Conservation (phyloP, 257 asterid species). For the Solanum virginianum region DNA sequence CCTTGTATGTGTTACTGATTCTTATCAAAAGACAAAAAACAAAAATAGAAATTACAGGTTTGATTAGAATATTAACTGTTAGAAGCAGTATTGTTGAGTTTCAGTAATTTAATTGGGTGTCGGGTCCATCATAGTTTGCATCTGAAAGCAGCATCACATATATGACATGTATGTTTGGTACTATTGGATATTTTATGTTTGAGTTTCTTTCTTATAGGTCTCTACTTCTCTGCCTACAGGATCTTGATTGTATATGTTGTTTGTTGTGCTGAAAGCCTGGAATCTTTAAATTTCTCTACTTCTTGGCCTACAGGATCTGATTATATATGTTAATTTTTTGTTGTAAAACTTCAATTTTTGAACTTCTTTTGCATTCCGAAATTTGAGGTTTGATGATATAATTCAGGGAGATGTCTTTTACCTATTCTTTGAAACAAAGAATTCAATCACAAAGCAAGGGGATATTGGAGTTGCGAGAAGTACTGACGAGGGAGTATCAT, state of each 20-base stretch:
- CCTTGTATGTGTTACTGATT: background rate
- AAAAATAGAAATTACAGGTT: background rate
- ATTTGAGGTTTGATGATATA: constrained; percentile 11
- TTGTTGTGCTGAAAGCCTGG: background rate
- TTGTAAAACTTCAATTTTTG: background rate
- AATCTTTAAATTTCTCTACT: background rate
- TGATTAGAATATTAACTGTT: background rate
- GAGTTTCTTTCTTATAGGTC: background rate
- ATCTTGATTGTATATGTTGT: background rate
- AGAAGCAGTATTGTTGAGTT: background rate
- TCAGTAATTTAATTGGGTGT: background rate
- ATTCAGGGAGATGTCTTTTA: constrained; percentile 65
- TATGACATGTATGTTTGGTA: background rate
- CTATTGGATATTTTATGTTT: background rate
- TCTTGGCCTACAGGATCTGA: background rate
- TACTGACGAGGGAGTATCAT: constrained; percentile 71
- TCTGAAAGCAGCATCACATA: background rate
- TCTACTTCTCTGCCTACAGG: background rate
- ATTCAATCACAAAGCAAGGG: constrained; percentile 85
- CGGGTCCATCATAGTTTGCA: background rate
- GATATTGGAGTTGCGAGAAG: constrained; percentile 92
- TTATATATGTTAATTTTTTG: background rate
- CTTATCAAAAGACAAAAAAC: background rate
- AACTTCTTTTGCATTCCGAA: background rate
- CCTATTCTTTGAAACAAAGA: constrained; percentile 78